Evolutionary conservation across 306 rosid species (phyloP), one percentile per base, ranked within the genome.

Genomic region (Prunus padus): DNA sequence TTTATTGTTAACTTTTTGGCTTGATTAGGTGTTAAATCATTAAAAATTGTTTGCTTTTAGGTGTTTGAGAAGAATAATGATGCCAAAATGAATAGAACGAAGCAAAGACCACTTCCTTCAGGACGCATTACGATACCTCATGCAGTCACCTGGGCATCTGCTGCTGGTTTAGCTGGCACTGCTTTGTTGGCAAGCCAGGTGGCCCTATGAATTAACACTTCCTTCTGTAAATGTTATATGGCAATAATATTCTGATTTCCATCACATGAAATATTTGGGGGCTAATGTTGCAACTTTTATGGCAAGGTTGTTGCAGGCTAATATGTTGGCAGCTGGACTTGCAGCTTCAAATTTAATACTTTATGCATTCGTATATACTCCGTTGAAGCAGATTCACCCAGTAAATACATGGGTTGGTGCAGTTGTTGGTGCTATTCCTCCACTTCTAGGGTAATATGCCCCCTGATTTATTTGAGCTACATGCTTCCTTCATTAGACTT

Each of bases 341-440:
- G 98, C 88, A 64, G 97, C 96, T 77, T 95, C 96, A 52, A 95
- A 95, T 86, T 80, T 95, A 65, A 12, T 89, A 65, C 89, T 95
- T 68, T 95, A 95, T 69, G 95, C 98, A 66, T 95, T 95, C 26
- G 86, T 92, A 4, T 95, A 95, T 74, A 95, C 98, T 52, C 98
- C 97, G 3, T 78, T 95, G 79, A 95, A 95, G 88, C 98, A 90
- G 86, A 92, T 95, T 82, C 98, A 95, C 85, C 97, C 95, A 10
- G 85, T 95, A 57, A 95, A 95, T 84, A 90, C 97, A 47, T 95
- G 98, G 98, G 96, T 95, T 73, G 98, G 98, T 47, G 98, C 98
- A 67, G 81, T 95, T 63, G 98, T 95, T 28, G 98, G 98, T 65
- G 98, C 98, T 61, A 90, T 95, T 78, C 97, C 98, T 23, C 98